Base-by-base conservation (phyloP, 2,329 filamentous ascomycete species). In the Talaromyces sp. region DNA sequence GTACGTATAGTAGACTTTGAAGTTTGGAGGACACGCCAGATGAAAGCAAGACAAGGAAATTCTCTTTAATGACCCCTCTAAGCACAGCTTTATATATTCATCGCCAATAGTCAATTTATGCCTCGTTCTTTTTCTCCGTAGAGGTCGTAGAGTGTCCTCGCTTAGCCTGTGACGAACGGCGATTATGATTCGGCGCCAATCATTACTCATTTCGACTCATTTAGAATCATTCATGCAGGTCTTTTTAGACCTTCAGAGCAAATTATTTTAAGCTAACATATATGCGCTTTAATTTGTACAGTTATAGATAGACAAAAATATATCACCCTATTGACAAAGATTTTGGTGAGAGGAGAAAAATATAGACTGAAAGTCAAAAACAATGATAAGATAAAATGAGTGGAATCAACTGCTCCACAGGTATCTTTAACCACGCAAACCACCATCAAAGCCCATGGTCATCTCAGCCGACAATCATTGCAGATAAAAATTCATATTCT, bases 401-500 rank as follows among this genome's bases (percentile, higher is more conserved):
- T 15, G 28, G n/a, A 8, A 19, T 13, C 28, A 15, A 35, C 8
- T 19, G 11, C 13, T 48, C n/a, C n/a, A 48, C 3, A 35, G n/a
- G 10, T 33, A 48, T 48, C 45, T 15, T 46, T 33, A n/a, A 48
- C n/a, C 13, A 35, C 2, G 11, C 33, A 13, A 35, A 2, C 33
- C 33, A 35, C 5, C 10, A 35, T n/a, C 33, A 9, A 35, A 35
- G 10, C 33, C 10, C 33, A 35, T 35, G 11, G 33, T 8, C 28
- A 9, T 9, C 28, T 31, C 33, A 13, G 33, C 33, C 8, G 2
- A 35, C 10, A 35, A 7, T 56, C 36, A 48, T 21, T 45, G 39
- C 8, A 56, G 19, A 15, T 50, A 62, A n/a, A 60, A 58, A 40
- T 61, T 56, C n/a, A 33, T 46, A 48, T 61, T 58, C 13, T 35